These are phyloP conservation scores for Pythium sukuiense DNA, from an alignment of 352 stramenopile species.

Conservation along the genomic window DNA sequence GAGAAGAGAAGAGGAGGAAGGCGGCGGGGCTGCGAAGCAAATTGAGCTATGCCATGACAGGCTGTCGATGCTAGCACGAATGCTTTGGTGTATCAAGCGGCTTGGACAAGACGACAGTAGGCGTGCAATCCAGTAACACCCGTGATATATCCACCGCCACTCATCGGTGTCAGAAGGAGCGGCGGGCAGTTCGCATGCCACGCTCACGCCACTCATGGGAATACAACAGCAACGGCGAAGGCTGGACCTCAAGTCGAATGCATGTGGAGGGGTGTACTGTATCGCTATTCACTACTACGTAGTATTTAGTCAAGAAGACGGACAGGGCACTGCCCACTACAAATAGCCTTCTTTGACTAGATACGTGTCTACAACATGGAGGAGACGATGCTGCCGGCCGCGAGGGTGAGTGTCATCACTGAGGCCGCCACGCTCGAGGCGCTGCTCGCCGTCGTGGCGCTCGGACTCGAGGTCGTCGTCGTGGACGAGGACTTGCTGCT, in stretches of 20 bases:
- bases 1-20: too few relatives aligned
- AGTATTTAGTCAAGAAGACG: too few relatives aligned
- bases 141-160: background rate
- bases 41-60: background rate
- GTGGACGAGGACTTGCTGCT: background rate
- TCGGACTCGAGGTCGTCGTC: background rate
- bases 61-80: background rate
- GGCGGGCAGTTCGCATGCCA: too few relatives aligned
- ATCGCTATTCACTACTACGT: too few relatives aligned
- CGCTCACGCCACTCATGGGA: too few relatives aligned
- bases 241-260: too few relatives aligned
- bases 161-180: too few relatives aligned
- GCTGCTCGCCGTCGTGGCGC: background rate
- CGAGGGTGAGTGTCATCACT: background rate
- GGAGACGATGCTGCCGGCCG: background rate
- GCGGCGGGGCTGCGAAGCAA: background rate
- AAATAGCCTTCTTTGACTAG: background rate
- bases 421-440: background rate
- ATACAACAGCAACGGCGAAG: too few relatives aligned
- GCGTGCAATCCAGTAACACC: background rate
- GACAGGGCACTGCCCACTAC: too few relatives aligned
- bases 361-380: background rate
- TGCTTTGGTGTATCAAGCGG: background rate
- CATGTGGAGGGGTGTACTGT: too few relatives aligned
- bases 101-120: background rate